Base-by-base conservation (phyloP, 1,284 basidiomycete genomes). In the Apiotrichum brassicae region DNA sequence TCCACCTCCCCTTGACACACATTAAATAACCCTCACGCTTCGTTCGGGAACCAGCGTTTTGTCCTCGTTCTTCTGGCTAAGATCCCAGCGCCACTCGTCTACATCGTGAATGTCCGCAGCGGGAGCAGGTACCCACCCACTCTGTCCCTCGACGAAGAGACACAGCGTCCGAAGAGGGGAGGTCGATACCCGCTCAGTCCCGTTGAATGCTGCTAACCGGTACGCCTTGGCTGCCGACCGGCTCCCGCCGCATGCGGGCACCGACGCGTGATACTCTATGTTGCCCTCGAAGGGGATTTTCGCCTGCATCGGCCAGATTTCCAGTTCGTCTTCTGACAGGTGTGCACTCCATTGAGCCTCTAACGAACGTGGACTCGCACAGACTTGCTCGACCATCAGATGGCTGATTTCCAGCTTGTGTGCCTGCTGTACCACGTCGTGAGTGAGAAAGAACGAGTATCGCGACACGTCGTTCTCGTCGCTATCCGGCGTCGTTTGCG, bases 51-150 rank as follows among this genome's bases (percentile, higher is more conserved):
- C 37, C 3, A 39, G 37, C 7, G 19, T 12, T 14, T 37, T 24
- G 24, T 16, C n/a, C 16, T n/a, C 16, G 6, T 25, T 7, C 24
- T 26, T 6, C 11, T 16, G 13, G 14, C 28, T 9, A 13, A 59
- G 56, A 30, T 48, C 48, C 66, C 65, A 71, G 19, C 54, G 36
- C 70, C 70, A 72, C 24, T 69, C 63, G 51, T 70, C 68, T 3
- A 62, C 26, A 46, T 72, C 70, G 32, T 62, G 49, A 18, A 70
- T 26, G 11, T 42, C 22, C 3, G 60, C 65, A 0, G 63, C 64
- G 5, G 52, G 33, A 5, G 62, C 64, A 18, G 52, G 43, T 13
- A 51, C 53, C 51, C 63, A 66, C 14, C 66, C 68, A 13, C 42
- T 42, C 47, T 58, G 57, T 0, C 62, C 66, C n/a, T 53, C 38